Percentiles rank a stretch among this genome's conserved stretches.
phyloP scores from a whole-genome alignment of 2,329 filamentous ascomycete genomes.

The Cadophora sp. region DNA sequence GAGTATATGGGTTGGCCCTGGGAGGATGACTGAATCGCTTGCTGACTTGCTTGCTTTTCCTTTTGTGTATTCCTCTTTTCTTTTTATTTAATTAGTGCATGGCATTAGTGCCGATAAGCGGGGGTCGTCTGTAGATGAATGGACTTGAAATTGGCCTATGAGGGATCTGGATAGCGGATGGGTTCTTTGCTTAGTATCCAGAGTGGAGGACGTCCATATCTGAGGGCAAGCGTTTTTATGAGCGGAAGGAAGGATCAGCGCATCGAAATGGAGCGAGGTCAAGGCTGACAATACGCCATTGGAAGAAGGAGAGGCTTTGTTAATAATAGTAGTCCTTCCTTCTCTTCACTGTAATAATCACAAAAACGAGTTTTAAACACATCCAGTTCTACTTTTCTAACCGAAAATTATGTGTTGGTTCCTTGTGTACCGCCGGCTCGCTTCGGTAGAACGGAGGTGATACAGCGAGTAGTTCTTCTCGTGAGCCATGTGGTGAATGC shows the following conservation, averaged over 20 bases:
- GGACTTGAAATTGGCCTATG: not conserved
- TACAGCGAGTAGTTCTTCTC: too few species aligned
- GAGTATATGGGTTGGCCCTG: conserved; percentile 21
- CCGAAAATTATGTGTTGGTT: too few species aligned
- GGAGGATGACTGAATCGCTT: conserved; percentile 3
- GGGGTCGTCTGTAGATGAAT: not conserved
- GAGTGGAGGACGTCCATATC: not conserved
- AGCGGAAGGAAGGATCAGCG: not conserved
- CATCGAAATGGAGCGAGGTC: too few species aligned
- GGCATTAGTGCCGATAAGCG: not conserved
- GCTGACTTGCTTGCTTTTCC: not conserved
- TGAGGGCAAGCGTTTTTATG: not conserved
- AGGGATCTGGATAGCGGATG: conserved; percentile 11
- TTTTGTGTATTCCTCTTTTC: not conserved
- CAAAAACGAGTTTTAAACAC: not conserved
- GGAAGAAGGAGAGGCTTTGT: not conserved
- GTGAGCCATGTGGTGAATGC: too few species aligned
- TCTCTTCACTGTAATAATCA: conserved; percentile 13
- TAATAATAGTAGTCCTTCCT: conserved; percentile 16
- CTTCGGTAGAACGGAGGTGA: too few species aligned
- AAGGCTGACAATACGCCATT: not conserved
- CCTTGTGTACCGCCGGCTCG: not conserved
- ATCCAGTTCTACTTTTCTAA: not conserved
- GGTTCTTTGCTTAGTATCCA: not conserved
- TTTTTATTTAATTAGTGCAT: conserved; percentile 8